Evolutionary conservation across 2,329 filamentous ascomycete species (phyloP).

Genomic region (Pleurostoma richardsiae): DNA sequence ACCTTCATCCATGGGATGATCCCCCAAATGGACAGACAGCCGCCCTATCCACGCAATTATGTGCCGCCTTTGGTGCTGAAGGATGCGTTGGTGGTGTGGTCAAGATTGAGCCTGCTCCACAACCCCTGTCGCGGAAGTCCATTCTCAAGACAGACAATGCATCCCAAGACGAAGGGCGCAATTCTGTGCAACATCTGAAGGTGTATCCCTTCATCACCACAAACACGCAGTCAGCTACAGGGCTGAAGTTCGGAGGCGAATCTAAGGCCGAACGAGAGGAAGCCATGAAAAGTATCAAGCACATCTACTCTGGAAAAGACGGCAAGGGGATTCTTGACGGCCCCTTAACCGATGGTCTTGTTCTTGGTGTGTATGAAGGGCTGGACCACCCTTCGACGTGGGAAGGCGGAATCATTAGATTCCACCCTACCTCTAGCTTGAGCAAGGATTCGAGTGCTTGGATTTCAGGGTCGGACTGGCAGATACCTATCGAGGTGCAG

Average conservation of each 20-base stretch:
- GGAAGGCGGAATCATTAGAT: constrained; percentile 78
- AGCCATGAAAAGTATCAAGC: constrained; percentile 63
- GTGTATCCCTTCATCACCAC: constrained; percentile 71
- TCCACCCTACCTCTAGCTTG: constrained; percentile 56
- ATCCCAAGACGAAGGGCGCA: constrained; percentile 29
- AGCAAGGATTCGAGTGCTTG: constrained; percentile 54
- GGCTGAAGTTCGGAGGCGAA: constrained; percentile 82
- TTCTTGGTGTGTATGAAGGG: constrained; percentile 57
- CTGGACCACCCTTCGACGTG: constrained; percentile 57
- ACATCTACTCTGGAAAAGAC: constrained; percentile 60
- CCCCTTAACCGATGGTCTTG: constrained; percentile 82
- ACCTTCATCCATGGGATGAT: constrained; percentile 75
- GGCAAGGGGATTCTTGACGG: constrained; percentile 68
- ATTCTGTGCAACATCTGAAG: constrained; percentile 52
- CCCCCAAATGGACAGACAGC: constrained; percentile 76
- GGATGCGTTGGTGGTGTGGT: constrained; percentile 81
- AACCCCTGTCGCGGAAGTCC: constrained; percentile 61
- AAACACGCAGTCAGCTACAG: constrained; percentile 51
- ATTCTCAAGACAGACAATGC: constrained; percentile 29
- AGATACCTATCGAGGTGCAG: constrained; percentile 71
- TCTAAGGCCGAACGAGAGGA: constrained; percentile 80
- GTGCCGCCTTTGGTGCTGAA: constrained; percentile 64
- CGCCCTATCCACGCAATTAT: constrained; percentile 74
- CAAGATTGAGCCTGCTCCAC: constrained; percentile 77
- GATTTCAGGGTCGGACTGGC: constrained; percentile 73